phyloP scores from a whole-genome alignment of 768 basidiomycete species.

The Fomitopsis pulvina region DNA sequence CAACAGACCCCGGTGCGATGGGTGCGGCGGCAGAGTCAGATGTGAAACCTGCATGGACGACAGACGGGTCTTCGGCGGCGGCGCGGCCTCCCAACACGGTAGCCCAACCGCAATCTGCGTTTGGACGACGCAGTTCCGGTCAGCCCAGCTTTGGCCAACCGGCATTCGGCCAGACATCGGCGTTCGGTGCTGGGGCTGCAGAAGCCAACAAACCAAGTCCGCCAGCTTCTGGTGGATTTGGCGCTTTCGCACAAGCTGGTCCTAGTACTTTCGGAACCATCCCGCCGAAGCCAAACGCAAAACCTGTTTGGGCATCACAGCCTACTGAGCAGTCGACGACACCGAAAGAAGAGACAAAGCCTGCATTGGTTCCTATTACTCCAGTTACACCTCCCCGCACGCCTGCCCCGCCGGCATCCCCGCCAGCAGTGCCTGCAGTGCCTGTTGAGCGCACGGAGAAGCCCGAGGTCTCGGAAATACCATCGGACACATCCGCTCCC shows the following conservation, averaged over 20 bases:
- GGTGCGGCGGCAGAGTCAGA: constrained; percentile 4
- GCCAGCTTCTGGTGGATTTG: constrained; percentile 4
- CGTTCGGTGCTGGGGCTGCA: not conserved
- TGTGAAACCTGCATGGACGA: constrained; percentile 9
- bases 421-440: not conserved
- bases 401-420: not conserved
- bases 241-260: constrained; percentile 10
- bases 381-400: not conserved
- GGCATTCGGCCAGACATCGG: constrained; percentile 16
- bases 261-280: constrained; percentile 6
- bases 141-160: constrained; percentile 20
- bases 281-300: constrained; percentile 2
- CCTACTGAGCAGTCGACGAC: not conserved
- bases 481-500: not conserved
- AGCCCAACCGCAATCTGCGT: not conserved
- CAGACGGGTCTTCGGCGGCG: constrained; percentile 17
- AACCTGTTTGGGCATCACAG: constrained; percentile 10
- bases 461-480: not conserved
- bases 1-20: constrained; percentile 6
- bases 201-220: not conserved
- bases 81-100: constrained; percentile 18
- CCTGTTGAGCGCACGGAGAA: not conserved
- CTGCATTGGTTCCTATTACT: not conserved
- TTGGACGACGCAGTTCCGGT: constrained; percentile 16
- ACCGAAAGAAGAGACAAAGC: constrained; percentile 5